Percentiles rank a stretch among this genome's conserved stretches.
These are phyloP conservation scores for Verticillium zaregamsianum DNA, from an alignment of 2,329 filamentous ascomycete species.

Conservation along the genomic window DNA sequence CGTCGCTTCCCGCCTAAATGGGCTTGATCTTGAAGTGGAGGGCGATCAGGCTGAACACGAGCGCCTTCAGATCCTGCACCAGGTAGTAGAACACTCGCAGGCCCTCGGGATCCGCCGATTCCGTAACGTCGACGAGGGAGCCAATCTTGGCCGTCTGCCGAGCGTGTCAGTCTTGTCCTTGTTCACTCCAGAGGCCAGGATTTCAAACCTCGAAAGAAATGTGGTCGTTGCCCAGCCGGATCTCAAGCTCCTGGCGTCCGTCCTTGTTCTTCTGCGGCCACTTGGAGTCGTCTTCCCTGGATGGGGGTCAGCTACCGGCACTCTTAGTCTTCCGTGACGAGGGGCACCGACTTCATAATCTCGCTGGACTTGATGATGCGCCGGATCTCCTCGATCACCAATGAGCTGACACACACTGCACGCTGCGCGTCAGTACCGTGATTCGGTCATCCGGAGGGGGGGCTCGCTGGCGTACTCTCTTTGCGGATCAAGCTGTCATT, in stretches of 20 bases:
- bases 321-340: conserved; percentile 17
- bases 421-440: neutral
- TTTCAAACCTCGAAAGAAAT: conserved; percentile 87
- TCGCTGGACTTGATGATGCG: conserved; percentile 96
- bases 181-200: neutral
- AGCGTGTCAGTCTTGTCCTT: conserved; percentile 11
- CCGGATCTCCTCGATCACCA: conserved; percentile 91
- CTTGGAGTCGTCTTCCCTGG: conserved; percentile 92
- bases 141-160: conserved; percentile 93
- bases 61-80: conserved; percentile 92
- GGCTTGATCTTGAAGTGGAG: conserved; percentile 96
- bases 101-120: conserved; percentile 92
- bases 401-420: conserved; percentile 89
- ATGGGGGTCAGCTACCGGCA: neutral
- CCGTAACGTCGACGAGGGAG: conserved; percentile 92
- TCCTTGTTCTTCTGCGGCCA: conserved; percentile 99
- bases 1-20: conserved; percentile 41
- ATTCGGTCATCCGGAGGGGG: neutral
- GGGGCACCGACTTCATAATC: conserved; percentile 75
- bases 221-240: conserved; percentile 87
- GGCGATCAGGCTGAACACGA: conserved; percentile 94
- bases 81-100: conserved; percentile 98
- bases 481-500: conserved; percentile 98
- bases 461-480: conserved; percentile 72
- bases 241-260: conserved; percentile 92